Evolutionary conservation across 768 basidiomycete genomes (phyloP).

Genomic region (Hemileccinum impolitum): DNA sequence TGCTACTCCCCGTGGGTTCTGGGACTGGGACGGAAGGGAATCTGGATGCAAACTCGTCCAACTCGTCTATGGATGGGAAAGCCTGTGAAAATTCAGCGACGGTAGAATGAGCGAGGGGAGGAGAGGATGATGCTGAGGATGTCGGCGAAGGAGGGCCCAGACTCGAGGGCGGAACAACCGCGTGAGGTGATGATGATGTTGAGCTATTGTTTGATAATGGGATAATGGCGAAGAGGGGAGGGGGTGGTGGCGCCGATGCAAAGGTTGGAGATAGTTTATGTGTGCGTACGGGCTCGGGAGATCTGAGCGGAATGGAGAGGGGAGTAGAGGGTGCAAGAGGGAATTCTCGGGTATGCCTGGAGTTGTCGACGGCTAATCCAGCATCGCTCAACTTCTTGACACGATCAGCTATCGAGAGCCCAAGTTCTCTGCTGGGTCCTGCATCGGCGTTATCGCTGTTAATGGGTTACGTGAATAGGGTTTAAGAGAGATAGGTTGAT

Average conservation of each 20-base stretch:
- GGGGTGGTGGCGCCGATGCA: constrained; percentile 28
- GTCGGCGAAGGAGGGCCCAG: constrained; percentile 76
- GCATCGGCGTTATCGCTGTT: constrained; percentile 20
- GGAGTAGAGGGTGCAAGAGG: constrained; percentile 35
- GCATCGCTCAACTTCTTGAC: constrained; percentile 70
- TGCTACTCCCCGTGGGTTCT: constrained; percentile 34
- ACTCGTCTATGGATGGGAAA: constrained; percentile 78
- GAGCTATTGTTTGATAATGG: constrained; percentile 29
- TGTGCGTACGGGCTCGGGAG: constrained; percentile 31
- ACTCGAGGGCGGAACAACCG: constrained; percentile 65
- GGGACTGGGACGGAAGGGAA: constrained; percentile 50
- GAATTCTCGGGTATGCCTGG: constrained; percentile 56
- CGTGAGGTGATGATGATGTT: constrained; percentile 49
- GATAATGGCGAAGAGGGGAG: constrained; percentile 9
- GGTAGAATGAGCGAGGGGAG: constrained; percentile 38
- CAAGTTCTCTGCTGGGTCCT: constrained; percentile 43
- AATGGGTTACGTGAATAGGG: constrained; percentile 10
- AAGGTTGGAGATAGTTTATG: constrained; percentile 40
- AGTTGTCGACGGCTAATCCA: constrained; percentile 58
- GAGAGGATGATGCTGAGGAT: constrained; percentile 66
- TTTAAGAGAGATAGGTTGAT: constrained; percentile 6
- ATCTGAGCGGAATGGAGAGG: constrained; percentile 22
- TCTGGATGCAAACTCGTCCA: constrained; percentile 53
- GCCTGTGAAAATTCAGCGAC: constrained; percentile 58
- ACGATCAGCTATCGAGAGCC: constrained; percentile 79